Percentiles rank a stretch among this genome's conserved stretches.
Evolutionary conservation across 768 basidiomycete genomes (phyloP).

Genomic region (Boletales sp.): DNA sequence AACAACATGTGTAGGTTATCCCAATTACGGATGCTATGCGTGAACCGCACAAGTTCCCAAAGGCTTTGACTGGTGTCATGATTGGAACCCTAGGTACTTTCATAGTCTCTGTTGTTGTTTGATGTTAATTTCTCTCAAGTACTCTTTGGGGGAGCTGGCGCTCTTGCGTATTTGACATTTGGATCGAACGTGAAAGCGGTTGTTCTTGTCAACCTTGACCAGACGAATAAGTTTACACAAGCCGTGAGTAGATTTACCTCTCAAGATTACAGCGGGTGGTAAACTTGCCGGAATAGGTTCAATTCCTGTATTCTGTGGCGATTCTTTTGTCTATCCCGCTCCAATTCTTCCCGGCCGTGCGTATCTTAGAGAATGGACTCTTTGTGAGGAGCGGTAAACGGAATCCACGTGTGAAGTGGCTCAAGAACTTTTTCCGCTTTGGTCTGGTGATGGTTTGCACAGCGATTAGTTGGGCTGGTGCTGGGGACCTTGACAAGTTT

Average conservation of each 20-base stretch:
- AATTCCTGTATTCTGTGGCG: constrained; percentile 87
- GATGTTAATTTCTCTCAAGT: constrained; percentile 36
- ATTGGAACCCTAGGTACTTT: constrained; percentile 62
- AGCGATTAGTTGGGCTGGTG: constrained; percentile 77
- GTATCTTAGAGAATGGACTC: constrained; percentile 94
- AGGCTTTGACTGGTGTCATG: constrained; percentile 88
- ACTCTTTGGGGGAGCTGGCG: constrained; percentile 85
- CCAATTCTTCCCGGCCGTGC: constrained; percentile 95
- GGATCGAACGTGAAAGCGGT: constrained; percentile 88
- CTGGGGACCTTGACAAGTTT: constrained; percentile 91
- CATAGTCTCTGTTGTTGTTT: background rate
- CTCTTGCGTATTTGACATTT: constrained; percentile 83
- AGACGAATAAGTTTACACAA: constrained; percentile 82
- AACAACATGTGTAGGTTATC: constrained; percentile 55
- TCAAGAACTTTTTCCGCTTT: constrained; percentile 89
- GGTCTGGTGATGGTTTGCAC: constrained; percentile 75
- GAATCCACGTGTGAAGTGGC: constrained; percentile 84
- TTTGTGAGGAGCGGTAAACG: constrained; percentile 86
- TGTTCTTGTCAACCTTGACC: constrained; percentile 89
- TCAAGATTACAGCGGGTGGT: constrained; percentile 1
- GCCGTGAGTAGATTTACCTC: constrained; percentile 49
- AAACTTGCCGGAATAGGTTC: constrained; percentile 44
- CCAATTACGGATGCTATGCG: constrained; percentile 98
- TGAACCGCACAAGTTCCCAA: constrained; percentile 91
- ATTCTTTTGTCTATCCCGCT: constrained; percentile 90